Conservation (phyloP, 305 asterid species). For the Coffea humblotiana region DNA sequence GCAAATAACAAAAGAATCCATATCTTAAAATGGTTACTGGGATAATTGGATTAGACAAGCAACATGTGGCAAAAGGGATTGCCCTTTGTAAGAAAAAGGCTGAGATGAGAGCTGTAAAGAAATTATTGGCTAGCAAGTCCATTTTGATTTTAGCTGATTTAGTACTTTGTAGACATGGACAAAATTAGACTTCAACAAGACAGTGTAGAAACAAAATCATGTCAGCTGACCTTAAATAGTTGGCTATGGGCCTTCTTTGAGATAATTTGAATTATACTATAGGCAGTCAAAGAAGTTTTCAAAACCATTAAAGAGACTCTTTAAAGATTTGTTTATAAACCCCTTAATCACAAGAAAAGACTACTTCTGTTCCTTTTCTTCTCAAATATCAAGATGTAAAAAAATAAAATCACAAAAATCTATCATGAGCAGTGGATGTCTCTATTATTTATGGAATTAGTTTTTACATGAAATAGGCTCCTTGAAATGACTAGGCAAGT, state of each 20-base stretch:
- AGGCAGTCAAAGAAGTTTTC: conserved; percentile 1
- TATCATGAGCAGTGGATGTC: neutral
- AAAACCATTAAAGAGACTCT: neutral
- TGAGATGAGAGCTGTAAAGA: neutral
- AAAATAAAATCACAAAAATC: neutral
- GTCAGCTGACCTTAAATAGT: neutral
- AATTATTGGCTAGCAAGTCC: neutral
- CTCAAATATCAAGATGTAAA: neutral
- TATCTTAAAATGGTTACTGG: neutral
- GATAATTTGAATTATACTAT: neutral
- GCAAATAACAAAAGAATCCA: neutral
- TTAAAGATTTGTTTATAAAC: neutral
- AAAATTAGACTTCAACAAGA: neutral
- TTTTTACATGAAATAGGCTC: neutral
- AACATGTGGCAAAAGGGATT: neutral
- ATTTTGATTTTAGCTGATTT: too few species aligned
- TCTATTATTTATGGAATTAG: neutral
- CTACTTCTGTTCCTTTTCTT: neutral
- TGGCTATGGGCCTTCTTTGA: neutral
- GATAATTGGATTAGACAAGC: neutral
- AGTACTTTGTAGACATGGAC: too few species aligned
- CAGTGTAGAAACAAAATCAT: neutral
- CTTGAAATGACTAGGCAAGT: neutral
- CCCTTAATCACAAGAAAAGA: neutral
- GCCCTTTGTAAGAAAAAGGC: neutral